A percentile compares a stretch with the other conserved stretches of the same genome.
Evolutionary conservation across 768 basidiomycete species (phyloP).

Genomic region (Leucocoprinus sp.): DNA sequence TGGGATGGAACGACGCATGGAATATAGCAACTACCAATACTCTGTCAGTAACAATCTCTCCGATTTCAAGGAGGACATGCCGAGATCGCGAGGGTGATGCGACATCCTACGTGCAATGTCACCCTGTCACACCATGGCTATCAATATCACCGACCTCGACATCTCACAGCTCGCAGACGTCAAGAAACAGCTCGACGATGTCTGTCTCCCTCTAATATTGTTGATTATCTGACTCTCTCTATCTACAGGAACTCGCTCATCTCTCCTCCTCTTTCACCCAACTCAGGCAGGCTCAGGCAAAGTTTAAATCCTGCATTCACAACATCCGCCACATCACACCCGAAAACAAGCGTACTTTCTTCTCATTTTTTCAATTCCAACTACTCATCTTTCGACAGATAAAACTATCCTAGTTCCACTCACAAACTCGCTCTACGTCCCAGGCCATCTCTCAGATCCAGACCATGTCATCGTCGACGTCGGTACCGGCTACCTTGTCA

Average conservation of each 20-base stretch:
- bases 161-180: constrained; percentile 84
- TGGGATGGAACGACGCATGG: constrained; percentile 80
- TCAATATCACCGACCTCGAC: constrained; percentile 79
- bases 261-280: constrained; percentile 88
- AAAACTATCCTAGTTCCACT: constrained; percentile 88
- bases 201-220: constrained; percentile 21
- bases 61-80: neutral
- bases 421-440: constrained; percentile 92
- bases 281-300: constrained; percentile 86
- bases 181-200: constrained; percentile 88
- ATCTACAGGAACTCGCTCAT: constrained; percentile 89
- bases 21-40: constrained; percentile 67
- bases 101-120: no score
- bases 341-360: constrained; percentile 47
- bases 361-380: neutral
- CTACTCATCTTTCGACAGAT: no score
- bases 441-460: constrained; percentile 76
- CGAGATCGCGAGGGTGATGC: constrained; percentile 13
- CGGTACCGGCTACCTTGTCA: constrained; percentile 94
- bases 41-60: neutral
- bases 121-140: constrained; percentile 15
- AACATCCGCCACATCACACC: constrained; percentile 70
- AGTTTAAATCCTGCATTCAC: constrained; percentile 83
- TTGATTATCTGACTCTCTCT: constrained; percentile 4
- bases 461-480: constrained; percentile 92